A percentile compares a stretch with the other conserved stretches of the same genome.
phyloP scores from a whole-genome alignment of 305 asterid genomes.

The Fraxinus albicans region DNA sequence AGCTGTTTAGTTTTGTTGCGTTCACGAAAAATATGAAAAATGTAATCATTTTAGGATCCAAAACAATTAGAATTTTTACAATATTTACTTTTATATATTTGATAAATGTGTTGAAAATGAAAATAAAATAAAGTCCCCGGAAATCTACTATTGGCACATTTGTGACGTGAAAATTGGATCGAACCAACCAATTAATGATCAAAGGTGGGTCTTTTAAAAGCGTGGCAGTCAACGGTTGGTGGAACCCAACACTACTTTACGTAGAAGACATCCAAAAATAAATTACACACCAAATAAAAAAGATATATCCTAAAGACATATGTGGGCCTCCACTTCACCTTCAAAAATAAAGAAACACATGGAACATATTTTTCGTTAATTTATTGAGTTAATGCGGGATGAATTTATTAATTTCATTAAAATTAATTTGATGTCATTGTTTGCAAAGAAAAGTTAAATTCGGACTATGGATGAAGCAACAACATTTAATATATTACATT shows the following conservation, averaged over 20 bases:
- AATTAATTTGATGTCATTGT: background rate
- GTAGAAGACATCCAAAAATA: constrained; percentile 25
- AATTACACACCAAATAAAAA: background rate
- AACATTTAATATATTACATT: background rate
- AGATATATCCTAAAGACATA: background rate
- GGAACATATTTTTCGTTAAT: background rate
- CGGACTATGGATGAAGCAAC: background rate
- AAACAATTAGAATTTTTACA: background rate
- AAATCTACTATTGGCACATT: background rate
- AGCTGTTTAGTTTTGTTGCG: background rate
- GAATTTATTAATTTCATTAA: background rate
- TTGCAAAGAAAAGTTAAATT: background rate
- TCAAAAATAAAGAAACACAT: background rate
- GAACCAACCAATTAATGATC: background rate
- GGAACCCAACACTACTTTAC: constrained; percentile 13
- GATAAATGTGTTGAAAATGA: background rate
- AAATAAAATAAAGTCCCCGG: background rate
- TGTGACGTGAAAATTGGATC: background rate
- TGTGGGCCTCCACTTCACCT: background rate
- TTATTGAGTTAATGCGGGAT: background rate
- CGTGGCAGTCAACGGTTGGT: constrained; percentile 11
- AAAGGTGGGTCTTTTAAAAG: background rate
- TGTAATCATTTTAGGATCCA: background rate
- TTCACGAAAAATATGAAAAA: background rate
- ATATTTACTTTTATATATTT: background rate